Evolutionary conservation across 148 eudicot genomes (phyloP), one percentile per base, ranked within the genome.

Genomic region (Tetragonia tetragonoides): DNA sequence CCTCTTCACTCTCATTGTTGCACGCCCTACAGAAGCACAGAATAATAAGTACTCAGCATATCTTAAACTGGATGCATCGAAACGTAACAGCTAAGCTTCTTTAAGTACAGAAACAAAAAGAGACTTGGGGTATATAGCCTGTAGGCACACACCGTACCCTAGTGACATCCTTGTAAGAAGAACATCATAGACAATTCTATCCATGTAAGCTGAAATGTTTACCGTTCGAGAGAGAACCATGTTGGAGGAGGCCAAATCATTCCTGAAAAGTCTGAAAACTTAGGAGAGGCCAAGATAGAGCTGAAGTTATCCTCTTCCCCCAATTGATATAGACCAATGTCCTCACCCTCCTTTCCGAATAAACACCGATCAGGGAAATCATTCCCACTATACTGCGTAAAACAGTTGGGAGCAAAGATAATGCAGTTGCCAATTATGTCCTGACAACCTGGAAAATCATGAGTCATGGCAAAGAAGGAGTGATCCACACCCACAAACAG

Each of bases 281-380:
- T 76, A 78, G 71, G 64, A 41, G 16, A 78, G 10, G 38, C 40
- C 3, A 41, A 66, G 16, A 79, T 7, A 4, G 73, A 56, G 2
- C 49, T 37, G 17, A 80, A 68, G 82, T 80, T 68, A 74, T 74
- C 74, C n/a, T 77, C 78, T 68, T 42, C 16, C n/a, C 78, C 82
- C 3, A 80, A n/a, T n/a, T 47, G 40, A 65, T 74, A 74, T 38
- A 80, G 61, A 54, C 82, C 82, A 34, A 74, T 68, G 10, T 68
- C 69, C 9, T 6, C 46, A 70, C 18, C 39, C 42, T 74, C 53
- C 8, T 74, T 57, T 1, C 16, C 61, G 74, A 80, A 80, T 67
- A 80, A 67, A 6, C 12, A 18, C 9, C 24, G 12, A 80, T 80
- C 82, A 34, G 82, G 82, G 16, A 28, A 15, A 67, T 74, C 18